phyloP scores from a whole-genome alignment of 768 basidiomycete species.

The Pholiota conissans region DNA sequence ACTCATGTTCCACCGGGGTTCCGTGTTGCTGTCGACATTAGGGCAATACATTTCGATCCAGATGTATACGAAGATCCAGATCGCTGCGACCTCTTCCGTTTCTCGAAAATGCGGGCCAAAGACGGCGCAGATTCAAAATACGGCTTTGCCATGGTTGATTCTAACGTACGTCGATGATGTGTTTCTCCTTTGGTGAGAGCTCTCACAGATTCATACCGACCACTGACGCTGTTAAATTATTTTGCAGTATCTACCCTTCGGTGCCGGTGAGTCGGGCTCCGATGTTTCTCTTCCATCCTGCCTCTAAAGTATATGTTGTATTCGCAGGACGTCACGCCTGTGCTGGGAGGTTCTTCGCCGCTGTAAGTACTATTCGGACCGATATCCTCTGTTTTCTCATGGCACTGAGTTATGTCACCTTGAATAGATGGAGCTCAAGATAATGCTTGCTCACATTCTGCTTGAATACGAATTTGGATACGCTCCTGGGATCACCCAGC shows the following conservation, averaged over 20 bases:
- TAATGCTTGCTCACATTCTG: slow-evolving; percentile 36
- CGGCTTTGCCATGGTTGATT: slow-evolving; percentile 34
- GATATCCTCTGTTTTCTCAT: neutral
- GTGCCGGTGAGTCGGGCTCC: slow-evolving; percentile 28
- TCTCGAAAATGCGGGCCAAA: slow-evolving; percentile 31
- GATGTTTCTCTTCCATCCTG: neutral
- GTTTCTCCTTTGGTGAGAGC: slow-evolving; percentile 3
- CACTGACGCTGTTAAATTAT: neutral
- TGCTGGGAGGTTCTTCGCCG: slow-evolving; percentile 36
- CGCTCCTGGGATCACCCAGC: slow-evolving; percentile 21
- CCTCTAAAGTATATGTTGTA: neutral
- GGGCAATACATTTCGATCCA: slow-evolving; percentile 33
- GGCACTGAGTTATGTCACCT: slow-evolving; percentile 4
- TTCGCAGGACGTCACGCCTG: slow-evolving; percentile 35
- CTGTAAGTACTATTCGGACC: slow-evolving; percentile 22
- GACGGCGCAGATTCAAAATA: slow-evolving; percentile 31
- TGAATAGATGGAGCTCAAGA: slow-evolving; percentile 37
- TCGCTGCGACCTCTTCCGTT: slow-evolving; percentile 36
- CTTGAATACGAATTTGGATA: slow-evolving; percentile 32
- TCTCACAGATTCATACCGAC: neutral
- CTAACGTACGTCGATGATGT: slow-evolving; percentile 25
- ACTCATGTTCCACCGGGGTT: slow-evolving; percentile 30
- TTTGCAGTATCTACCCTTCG: slow-evolving; percentile 37
- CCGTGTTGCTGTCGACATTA: slow-evolving; percentile 34
- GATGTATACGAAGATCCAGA: slow-evolving; percentile 33